Conservation (phyloP, 345 rosid genomes). For the Cardamine occulta region DNA sequence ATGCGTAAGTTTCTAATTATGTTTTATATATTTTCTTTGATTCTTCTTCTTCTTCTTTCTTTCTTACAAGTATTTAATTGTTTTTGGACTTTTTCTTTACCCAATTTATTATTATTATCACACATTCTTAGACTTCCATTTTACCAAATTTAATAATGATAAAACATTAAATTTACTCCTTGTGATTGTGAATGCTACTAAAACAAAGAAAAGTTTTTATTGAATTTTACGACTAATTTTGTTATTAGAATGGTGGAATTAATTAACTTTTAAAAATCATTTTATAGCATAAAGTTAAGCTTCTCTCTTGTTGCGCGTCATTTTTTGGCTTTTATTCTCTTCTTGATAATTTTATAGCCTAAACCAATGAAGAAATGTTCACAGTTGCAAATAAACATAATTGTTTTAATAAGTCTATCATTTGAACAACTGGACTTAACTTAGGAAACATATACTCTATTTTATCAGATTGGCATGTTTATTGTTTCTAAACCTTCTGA, state of each 20-base stretch:
- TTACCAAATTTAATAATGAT: not conserved
- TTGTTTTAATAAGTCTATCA: not conserved
- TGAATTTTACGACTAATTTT: not conserved
- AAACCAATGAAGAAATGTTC: not conserved
- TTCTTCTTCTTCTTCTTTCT: constrained; percentile 3
- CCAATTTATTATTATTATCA: not conserved
- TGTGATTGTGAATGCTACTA: not conserved
- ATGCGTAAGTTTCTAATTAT: constrained; percentile 65
- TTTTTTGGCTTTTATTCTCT: not conserved
- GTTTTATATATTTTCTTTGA: constrained; percentile 17
- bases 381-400: not conserved
- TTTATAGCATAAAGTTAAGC: not conserved
- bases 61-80: not conserved
- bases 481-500: not conserved
- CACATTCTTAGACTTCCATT: not conserved
- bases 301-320: not conserved
- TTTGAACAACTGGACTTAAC: not conserved
- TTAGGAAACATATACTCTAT: not conserved
- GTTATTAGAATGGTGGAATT: not conserved
- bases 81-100: not conserved
- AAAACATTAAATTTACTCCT: no score
- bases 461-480: not conserved
- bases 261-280: not conserved
- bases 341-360: not conserved
- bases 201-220: not conserved